A percentile compares a stretch with the other conserved stretches of the same genome.
These are phyloP conservation scores for Amanita muscaria DNA, from an alignment of 768 basidiomycete species.

Conservation along the genomic window DNA sequence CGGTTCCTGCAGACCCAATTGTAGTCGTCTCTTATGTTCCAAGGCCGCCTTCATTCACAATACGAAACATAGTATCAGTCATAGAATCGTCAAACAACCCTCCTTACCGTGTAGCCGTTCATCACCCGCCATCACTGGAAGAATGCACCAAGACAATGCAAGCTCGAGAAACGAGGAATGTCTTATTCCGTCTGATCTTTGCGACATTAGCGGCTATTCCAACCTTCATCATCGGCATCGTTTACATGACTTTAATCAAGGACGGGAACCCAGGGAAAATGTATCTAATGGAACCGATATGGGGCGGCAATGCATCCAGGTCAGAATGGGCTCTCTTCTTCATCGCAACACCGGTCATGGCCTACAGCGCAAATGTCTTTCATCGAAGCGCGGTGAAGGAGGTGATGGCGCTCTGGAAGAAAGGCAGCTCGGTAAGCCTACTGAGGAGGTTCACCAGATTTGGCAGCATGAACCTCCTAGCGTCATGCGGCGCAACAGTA, in stretches of 20 bases:
- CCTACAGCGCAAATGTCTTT: slow-evolving; percentile 52
- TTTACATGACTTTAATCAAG: slow-evolving; percentile 64
- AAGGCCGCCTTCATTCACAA: slow-evolving; percentile 44
- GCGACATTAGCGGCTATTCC: slow-evolving; percentile 63
- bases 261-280: slow-evolving; percentile 32
- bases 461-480: slow-evolving; percentile 86
- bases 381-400: slow-evolving; percentile 49
- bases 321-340: slow-evolving; percentile 58
- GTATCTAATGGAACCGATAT: slow-evolving; percentile 51
- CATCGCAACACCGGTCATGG: slow-evolving; percentile 61
- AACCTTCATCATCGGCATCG: slow-evolving; percentile 69
- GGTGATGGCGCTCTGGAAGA: slow-evolving; percentile 46
- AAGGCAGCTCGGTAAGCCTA: slow-evolving; percentile 42
- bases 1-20: slow-evolving; percentile 32
- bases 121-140: slow-evolving; percentile 50
- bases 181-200: slow-evolving; percentile 49
- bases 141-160: slow-evolving; percentile 51
- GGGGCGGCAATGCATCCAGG: slow-evolving; percentile 55
- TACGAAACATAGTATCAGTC: slow-evolving; percentile 50
- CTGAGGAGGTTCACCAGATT: slow-evolving; percentile 56
- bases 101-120: slow-evolving; percentile 35
- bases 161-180: slow-evolving; percentile 40
- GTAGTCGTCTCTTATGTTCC: slow-evolving; percentile 44
- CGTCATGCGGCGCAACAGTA: slow-evolving; percentile 62
- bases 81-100: slow-evolving; percentile 33